Evolutionary conservation across 352 stramenopile genomes (phyloP), one percentile per base, ranked within the genome.

Genomic region (Aphanomyces stellatus): DNA sequence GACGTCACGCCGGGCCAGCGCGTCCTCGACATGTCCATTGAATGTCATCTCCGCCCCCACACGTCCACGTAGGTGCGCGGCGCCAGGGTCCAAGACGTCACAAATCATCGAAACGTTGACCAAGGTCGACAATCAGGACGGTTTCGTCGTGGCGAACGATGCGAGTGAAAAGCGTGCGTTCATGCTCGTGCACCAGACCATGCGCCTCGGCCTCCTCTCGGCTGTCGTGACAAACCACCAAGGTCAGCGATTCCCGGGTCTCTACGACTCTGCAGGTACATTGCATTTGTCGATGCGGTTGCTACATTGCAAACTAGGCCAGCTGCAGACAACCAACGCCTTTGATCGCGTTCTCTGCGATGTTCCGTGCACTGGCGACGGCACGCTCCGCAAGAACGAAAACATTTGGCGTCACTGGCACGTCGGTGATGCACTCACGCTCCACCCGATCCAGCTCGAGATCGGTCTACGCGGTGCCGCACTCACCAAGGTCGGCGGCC

Each of bases 81-180:
- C 92, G 22, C 93, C 93, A 4, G 93, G 93, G n/a, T 92, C 76
- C 41, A 98, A 98, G 69, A 98, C 93, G n/a, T 83, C 79, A 49
- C 91, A 98, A 72, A 72, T 98, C 28, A 72, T 98, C 6, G 91
- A 88, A 73, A 69, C 68, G 4, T 49, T 82, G 2, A 62, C 74
- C 28, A 31, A 24, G 13, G 65, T 43, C 19, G 57, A 69, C 24
- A 31, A 33, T 6, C 5, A 67, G 4, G 28, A 41, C 19, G 77
- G 87, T 28, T 80, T 80, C 42, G 79, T 97, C 4, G 69, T 94
- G 25, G 88, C 88, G 11, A 97, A 96, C 69, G 88, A 97, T 73
- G 73, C 76, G 71, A 82, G 96, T 72, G 67, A 74, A 10, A 88
- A 95, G 67, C 73, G 91, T 3, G 88, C 88, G 0, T 94, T 97